Base-by-base conservation (phyloP, 805 yeast genomes). In the Pichia nanzhaoensis region DNA sequence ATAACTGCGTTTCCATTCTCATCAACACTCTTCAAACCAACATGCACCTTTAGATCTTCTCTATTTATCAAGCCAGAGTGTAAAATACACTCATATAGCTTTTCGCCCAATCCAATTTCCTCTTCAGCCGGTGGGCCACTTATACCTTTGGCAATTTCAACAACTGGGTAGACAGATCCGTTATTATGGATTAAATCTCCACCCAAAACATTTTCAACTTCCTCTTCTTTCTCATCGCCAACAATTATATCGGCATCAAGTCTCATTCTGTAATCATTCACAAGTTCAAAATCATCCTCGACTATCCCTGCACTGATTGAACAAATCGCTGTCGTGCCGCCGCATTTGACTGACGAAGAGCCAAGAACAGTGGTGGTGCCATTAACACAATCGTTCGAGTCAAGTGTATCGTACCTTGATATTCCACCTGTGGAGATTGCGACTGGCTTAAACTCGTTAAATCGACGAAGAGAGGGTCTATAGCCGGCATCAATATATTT, bases 61-160 rank as follows among this genome's bases (percentile, higher is more conserved):
- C 67, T 65, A 2, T 74, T 64, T 17, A 84, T 60, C 19, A 84
- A 50, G 24, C 76, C 74, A 12, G 84, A 75, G 49, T 78, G 80
- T 38, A 75, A 62, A 5, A 87, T 59, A 5, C 75, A 66, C 51
- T 84, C 84, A 54, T 78, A 78, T 20, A 85, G 54, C 47, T 68
- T 68, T 59, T 86, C 95, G 1, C 86, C 76, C 18, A 83, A 56
- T 27, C 75, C 77, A 80, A 84, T 85, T 59, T 88, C 96, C 63
- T 88, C 95, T 54, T 81, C 85, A 1, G 90, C 78, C 24, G 95
- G 95, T 1, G 88, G 85, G 13, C 95, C 93, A 8, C 67, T 59
- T 43, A 87, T 70, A 27, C 95, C 95, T 44, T 89, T 68, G 46
- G 80, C 76, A 9, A 86, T 77, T 51, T 84, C 89, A 7, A 88